Evolutionary conservation across 2,329 filamentous ascomycete species (phyloP), one percentile per base, ranked within the genome.

Genomic region (Ploettnerulaceae sp.): DNA sequence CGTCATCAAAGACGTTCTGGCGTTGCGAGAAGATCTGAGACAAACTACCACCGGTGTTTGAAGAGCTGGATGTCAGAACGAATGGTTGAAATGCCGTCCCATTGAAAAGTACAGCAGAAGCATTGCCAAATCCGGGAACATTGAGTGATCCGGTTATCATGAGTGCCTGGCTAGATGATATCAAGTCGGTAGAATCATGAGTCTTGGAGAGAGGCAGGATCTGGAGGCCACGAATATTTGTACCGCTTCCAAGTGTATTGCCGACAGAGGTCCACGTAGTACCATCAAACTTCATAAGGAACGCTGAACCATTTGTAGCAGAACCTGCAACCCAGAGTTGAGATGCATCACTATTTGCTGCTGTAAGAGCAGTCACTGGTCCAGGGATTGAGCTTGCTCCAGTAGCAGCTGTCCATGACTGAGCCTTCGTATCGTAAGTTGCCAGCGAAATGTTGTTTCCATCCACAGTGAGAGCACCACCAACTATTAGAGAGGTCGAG

Each of bases 61-160:
- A 74, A 9, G 75, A 68, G 48, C 75, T 84, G 35, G 80, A 84
- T 2, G 90, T 86, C 32, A 98, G 76, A 31, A 89, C 77, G 64
- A 91, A 95, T 0, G 93, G 91, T 41, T 74, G 73, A 63, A 91
- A 81, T 2, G 72, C 70, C 8, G 82, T 88, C 58, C 93, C 93
- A 61, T 97, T 88, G 71, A 86, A 98, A 21, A 96, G 71, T 6
- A 83, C 91, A 7, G 88, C 89, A 11, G 91, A 95, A 5, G 85
- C 88, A 47, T 82, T 83, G 48, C 91, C 90, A 62, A 89, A 89
- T 38, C 71, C 70, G 0, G 84, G 79, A 14, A 97, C 74, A 54
- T 81, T 76, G 56, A 98, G 79, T 43, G 84, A 79, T 29, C 93
- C 93, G n/a, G 88, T 88, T 39, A 97, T 71, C 67, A 98, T 76